Conservation (phyloP, 345 rosid genomes). For the Sisymbrium irio region DNA sequence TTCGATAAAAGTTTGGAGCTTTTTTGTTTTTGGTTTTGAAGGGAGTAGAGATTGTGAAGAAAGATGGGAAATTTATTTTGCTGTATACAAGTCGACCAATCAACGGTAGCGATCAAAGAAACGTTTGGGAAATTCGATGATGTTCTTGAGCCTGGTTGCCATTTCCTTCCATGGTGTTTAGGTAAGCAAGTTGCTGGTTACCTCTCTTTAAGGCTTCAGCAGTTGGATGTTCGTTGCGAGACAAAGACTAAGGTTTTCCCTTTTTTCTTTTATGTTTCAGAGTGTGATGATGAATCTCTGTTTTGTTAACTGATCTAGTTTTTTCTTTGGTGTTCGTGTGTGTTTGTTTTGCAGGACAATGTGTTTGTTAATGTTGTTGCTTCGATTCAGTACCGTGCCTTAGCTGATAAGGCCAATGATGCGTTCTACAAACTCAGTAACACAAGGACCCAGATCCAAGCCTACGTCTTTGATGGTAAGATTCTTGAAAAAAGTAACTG, state of each 20-base stretch:
- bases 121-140: slow-evolving; percentile 56
- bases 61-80: slow-evolving; percentile 55
- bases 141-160: slow-evolving; percentile 69
- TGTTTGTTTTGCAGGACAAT: slow-evolving; percentile 39
- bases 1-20: neutral
- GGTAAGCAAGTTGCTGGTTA: slow-evolving; percentile 55
- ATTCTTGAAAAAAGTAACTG: neutral
- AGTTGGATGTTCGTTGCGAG: slow-evolving; percentile 63
- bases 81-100: slow-evolving; percentile 57
- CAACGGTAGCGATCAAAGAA: slow-evolving; percentile 57
- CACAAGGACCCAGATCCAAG: slow-evolving; percentile 51
- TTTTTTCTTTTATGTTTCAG: neutral
- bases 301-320: neutral
- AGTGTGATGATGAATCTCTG: neutral
- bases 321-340: neutral
- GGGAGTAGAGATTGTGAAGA: slow-evolving; percentile 17
- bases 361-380: slow-evolving; percentile 62
- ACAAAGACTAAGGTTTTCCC: slow-evolving; percentile 61
- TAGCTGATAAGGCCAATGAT: slow-evolving; percentile 47
- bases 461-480: slow-evolving; percentile 57
- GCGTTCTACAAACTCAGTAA: slow-evolving; percentile 59
- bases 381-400: slow-evolving; percentile 50
- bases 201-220: slow-evolving; percentile 56
- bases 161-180: slow-evolving; percentile 58
- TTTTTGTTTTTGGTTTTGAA: neutral